These are phyloP conservation scores for Chionographis japonica DNA, from an alignment of 106 monocot genomes.

Conservation along the genomic window DNA sequence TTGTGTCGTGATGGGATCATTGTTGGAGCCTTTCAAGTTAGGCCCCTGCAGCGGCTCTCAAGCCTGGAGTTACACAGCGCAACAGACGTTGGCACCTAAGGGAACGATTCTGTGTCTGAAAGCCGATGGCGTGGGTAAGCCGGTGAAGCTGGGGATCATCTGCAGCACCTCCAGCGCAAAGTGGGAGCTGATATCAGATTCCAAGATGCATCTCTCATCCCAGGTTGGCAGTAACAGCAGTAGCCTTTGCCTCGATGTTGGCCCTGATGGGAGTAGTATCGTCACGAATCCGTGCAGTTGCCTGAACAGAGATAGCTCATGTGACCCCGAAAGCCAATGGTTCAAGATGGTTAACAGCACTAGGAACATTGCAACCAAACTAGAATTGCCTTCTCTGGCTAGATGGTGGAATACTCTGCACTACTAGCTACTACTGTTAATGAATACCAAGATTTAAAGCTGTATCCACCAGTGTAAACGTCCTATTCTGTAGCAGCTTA, in stretches of 20 bases:
- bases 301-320: conserved; percentile 27
- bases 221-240: conserved; percentile 3
- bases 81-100: conserved; percentile 22
- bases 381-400: neutral
- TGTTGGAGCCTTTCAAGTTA: conserved; percentile 2
- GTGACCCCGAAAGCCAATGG: conserved; percentile 73
- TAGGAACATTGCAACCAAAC: conserved; percentile 1
- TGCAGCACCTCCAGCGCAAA: conserved; percentile 24
- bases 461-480: too few relatives aligned
- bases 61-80: conserved; percentile 44
- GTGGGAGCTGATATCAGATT: conserved; percentile 54
- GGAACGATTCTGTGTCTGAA: conserved; percentile 32
- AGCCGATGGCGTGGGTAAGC: conserved; percentile 28
- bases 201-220: conserved; percentile 59
- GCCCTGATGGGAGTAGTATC: conserved; percentile 6
- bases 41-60: conserved; percentile 42
- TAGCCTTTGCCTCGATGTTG: conserved; percentile 31
- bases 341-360: conserved; percentile 60
- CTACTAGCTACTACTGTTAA: too few relatives aligned
- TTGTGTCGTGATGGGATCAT: conserved; percentile 25
- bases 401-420: neutral
- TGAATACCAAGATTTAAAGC: too few relatives aligned
- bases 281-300: conserved; percentile 72
- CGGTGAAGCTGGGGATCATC: conserved; percentile 25
- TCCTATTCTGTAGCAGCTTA: too few relatives aligned